Conservation (phyloP, 1,284 basidiomycete genomes). For the Naganishia sp. region DNA sequence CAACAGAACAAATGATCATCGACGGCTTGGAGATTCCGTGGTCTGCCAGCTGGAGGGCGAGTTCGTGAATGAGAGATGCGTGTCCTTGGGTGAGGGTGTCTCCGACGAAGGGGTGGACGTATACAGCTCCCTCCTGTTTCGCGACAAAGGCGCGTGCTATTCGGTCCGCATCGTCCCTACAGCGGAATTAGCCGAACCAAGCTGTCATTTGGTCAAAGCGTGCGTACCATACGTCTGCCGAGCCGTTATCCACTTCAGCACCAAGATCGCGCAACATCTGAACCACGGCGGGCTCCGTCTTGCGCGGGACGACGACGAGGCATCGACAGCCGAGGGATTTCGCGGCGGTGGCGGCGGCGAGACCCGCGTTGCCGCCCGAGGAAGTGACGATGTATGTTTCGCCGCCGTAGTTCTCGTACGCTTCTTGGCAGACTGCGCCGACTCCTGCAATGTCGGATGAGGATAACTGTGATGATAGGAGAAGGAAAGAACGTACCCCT, state of each 20-base stretch:
- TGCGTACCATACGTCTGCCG: slow-evolving; percentile 29
- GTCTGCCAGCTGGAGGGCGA: slow-evolving; percentile 36
- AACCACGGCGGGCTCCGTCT: slow-evolving; percentile 36
- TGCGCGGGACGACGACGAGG: slow-evolving; percentile 43
- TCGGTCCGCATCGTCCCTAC: slow-evolving; percentile 34
- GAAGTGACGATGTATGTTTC: slow-evolving; percentile 41
- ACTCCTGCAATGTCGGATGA: slow-evolving; percentile 30
- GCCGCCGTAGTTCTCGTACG: slow-evolving; percentile 33
- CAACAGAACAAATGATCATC: slow-evolving; percentile 37
- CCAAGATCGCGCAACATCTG: slow-evolving; percentile 29
- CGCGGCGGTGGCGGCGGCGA: slow-evolving; percentile 37
- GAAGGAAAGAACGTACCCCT: slow-evolving; percentile 17
- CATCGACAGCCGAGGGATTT: slow-evolving; percentile 37
- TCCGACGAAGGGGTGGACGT: slow-evolving; percentile 40
- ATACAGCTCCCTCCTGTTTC: slow-evolving; percentile 37
- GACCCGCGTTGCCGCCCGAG: slow-evolving; percentile 48
- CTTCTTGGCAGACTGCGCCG: slow-evolving; percentile 34
- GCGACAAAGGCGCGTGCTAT: slow-evolving; percentile 37
- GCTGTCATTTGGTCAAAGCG: too few relatives aligned
- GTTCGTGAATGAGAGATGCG: slow-evolving; percentile 38
- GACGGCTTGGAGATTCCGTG: slow-evolving; percentile 29
- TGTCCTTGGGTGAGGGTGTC: slow-evolving; percentile 40
- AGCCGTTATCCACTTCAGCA: slow-evolving; percentile 28
- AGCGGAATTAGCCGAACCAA: too few relatives aligned
- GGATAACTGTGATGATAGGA: slow-evolving; percentile 23